Conservation (phyloP, 805 yeast genomes). For the Zygosaccharomyces siamensis region DNA sequence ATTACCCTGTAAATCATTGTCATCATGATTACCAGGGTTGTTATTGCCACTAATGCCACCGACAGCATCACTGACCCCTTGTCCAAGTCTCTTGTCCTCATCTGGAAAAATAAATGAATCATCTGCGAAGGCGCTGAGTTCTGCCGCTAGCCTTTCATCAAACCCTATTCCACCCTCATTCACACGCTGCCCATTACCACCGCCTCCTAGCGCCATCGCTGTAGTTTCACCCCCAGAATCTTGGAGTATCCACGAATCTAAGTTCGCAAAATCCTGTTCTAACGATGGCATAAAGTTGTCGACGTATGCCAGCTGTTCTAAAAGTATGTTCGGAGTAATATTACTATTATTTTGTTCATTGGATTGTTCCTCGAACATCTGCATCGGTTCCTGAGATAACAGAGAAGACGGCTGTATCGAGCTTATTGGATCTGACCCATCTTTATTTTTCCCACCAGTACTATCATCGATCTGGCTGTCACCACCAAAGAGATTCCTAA, state of each 20-base stretch:
- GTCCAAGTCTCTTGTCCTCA: constrained; percentile 58
- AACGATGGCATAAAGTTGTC: constrained; percentile 65
- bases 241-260: constrained; percentile 24
- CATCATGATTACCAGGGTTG: constrained; percentile 8
- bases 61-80: constrained; percentile 13
- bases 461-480: constrained; percentile 5
- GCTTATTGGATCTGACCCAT: neutral
- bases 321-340: constrained; percentile 41
- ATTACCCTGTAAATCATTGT: too few species aligned
- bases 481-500: constrained; percentile 22
- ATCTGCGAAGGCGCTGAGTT: constrained; percentile 77
- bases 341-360: constrained; percentile 1
- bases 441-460: neutral
- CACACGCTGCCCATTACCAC: neutral
- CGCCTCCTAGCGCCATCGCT: neutral
- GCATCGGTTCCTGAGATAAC: constrained; percentile 7
- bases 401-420: constrained; percentile 12
- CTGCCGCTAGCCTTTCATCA: constrained; percentile 54
- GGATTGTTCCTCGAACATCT: neutral
- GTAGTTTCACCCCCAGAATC: constrained; percentile 1
- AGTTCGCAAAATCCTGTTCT: constrained; percentile 39
- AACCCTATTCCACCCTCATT: constrained; percentile 22
- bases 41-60: constrained; percentile 10
- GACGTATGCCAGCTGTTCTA: constrained; percentile 76
- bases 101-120: constrained; percentile 77